These are phyloP conservation scores for Stramenopiles sp. DNA, from an alignment of 352 stramenopile genomes.

Conservation along the genomic window DNA sequence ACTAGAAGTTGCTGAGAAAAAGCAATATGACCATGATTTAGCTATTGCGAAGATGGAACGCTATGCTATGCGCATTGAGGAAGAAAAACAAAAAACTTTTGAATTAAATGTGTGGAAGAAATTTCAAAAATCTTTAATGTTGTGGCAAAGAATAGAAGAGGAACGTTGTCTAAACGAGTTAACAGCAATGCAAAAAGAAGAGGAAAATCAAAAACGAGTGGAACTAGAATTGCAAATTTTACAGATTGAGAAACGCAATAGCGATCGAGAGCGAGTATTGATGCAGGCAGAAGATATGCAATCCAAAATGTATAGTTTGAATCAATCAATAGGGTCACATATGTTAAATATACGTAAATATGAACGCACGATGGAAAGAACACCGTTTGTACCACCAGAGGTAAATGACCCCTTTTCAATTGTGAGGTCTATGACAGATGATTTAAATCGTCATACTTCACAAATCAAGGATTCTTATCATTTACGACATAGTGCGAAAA, in stretches of 20 bases:
- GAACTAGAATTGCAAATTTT: background rate
- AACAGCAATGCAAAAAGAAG: background rate
- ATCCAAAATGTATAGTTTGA: slow-evolving; percentile 6
- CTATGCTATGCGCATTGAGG: background rate
- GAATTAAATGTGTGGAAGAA: background rate
- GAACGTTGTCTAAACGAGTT: background rate
- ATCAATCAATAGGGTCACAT: background rate
- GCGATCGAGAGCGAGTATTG: background rate
- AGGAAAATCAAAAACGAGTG: background rate
- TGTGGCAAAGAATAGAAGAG: background rate
- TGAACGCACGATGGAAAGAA: background rate
- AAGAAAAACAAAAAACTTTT: background rate
- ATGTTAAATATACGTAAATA: background rate
- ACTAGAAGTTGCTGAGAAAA: background rate
- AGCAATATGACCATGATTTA: background rate
- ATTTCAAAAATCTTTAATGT: slow-evolving; percentile 1
- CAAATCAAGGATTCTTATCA: background rate
- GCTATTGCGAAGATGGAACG: background rate
- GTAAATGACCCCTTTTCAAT: background rate
- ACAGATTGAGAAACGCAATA: background rate
- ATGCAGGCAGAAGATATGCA: slow-evolving; percentile 6
- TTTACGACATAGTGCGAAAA: background rate
- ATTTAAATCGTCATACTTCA: background rate
- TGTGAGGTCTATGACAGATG: slow-evolving; percentile 3
- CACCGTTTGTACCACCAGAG: background rate